Evolutionary conservation across 768 basidiomycete genomes (phyloP).

Genomic region (Xerocomellus amylosporus): DNA sequence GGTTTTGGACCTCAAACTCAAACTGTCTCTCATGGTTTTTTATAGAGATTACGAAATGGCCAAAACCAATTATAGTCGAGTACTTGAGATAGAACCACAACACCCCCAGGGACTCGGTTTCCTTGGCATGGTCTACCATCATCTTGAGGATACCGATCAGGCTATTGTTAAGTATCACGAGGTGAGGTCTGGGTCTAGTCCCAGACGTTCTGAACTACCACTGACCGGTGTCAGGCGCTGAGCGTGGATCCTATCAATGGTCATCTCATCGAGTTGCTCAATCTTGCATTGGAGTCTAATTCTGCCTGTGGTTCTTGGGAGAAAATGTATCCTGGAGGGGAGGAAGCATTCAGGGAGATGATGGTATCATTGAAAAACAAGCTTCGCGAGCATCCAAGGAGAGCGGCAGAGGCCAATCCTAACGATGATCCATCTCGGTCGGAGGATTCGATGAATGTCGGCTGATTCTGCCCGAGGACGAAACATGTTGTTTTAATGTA

Average conservation of each 20-base stretch:
- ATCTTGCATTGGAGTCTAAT: conserved; percentile 67
- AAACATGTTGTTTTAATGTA: conserved; percentile 27
- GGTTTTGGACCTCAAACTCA: conserved; percentile 21
- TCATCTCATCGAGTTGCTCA: conserved; percentile 76
- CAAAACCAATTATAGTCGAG: conserved; percentile 67
- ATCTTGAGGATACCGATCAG: conserved; percentile 65
- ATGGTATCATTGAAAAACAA: conserved; percentile 33
- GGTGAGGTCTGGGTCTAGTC: conserved; percentile 45
- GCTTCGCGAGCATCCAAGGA: conserved; percentile 25
- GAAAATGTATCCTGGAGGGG: conserved; percentile 34
- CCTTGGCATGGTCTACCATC: conserved; percentile 85
- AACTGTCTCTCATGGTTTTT: conserved; percentile 8
- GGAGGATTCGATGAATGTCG: conserved; percentile 33
- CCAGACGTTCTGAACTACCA: neutral
- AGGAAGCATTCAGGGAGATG: conserved; percentile 33
- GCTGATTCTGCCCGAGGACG: conserved; percentile 20
- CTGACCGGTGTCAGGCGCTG: conserved; percentile 48
- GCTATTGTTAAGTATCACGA: conserved; percentile 93
- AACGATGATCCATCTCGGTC: conserved; percentile 16
- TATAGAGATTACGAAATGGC: conserved; percentile 60
- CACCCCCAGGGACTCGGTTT: conserved; percentile 79
- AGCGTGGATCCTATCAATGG: conserved; percentile 82
- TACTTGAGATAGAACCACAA: conserved; percentile 84
- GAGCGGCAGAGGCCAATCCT: conserved; percentile 10
- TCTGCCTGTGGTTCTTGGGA: conserved; percentile 33